Evolutionary conservation across 352 stramenopile genomes (phyloP).

Genomic region (Phytopythium mirpurense): DNA sequence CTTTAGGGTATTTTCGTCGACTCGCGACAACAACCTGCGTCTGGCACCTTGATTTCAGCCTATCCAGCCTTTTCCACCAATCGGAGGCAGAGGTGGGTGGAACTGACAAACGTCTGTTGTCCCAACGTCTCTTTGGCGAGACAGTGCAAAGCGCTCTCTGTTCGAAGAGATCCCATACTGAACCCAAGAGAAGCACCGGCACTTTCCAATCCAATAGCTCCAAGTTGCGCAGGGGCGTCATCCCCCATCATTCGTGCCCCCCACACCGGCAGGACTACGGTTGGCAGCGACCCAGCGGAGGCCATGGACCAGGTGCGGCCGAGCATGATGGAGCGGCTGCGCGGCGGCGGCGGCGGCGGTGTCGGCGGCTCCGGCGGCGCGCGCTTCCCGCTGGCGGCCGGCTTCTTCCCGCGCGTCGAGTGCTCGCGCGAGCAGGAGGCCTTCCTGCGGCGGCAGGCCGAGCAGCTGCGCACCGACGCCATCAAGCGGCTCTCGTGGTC

Average conservation of each 20-base stretch:
- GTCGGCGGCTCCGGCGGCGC: conserved; percentile 4
- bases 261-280: not conserved
- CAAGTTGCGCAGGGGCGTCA: too few relatives aligned
- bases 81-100: not conserved
- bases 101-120: not conserved
- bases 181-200: not conserved
- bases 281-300: too few relatives aligned
- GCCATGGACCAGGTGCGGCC: conserved; percentile 14
- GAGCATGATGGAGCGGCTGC: conserved; percentile 33
- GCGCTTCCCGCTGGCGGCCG: conserved; percentile 34
- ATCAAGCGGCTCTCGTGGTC: conserved; percentile 41
- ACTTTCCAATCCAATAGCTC: too few relatives aligned
- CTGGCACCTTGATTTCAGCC: not conserved
- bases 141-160: too few relatives aligned
- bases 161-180: not conserved
- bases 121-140: not conserved
- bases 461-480: conserved; percentile 29
- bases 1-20: too few relatives aligned
- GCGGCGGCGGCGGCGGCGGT: conserved; percentile 9
- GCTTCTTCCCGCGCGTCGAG: conserved; percentile 39
- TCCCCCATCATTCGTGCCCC: not conserved
- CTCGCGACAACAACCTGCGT: too few relatives aligned
- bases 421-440: conserved; percentile 35
- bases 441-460: conserved; percentile 26
- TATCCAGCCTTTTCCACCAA: conserved; percentile 3